phyloP scores from a whole-genome alignment of 2,329 filamentous ascomycete species.

The Ophiostoma australiae region DNA sequence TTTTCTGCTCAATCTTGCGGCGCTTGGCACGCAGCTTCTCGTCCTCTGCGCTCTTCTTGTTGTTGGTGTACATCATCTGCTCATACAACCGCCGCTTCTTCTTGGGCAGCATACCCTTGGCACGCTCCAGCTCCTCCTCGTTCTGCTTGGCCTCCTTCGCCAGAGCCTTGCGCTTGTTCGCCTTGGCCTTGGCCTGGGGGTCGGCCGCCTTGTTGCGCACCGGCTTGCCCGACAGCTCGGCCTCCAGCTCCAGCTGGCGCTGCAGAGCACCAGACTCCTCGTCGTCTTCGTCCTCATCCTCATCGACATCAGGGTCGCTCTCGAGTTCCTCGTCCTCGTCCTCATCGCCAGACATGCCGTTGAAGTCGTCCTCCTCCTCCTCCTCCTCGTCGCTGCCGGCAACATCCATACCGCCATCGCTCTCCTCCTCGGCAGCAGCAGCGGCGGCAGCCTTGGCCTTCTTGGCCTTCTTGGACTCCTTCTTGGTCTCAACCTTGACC shows the following conservation, averaged over 20 bases:
- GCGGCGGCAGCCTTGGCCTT: slow-evolving; percentile 40
- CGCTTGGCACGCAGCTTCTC: slow-evolving; percentile 83
- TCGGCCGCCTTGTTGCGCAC: slow-evolving; percentile 44
- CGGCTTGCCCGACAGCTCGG: slow-evolving; percentile 71
- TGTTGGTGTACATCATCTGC: slow-evolving; percentile 95
- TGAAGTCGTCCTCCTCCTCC: slow-evolving; percentile 42
- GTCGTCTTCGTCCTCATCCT: slow-evolving; percentile 51
- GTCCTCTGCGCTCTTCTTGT: slow-evolving; percentile 85
- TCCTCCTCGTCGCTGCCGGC: slow-evolving; percentile 45
- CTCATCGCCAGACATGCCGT: slow-evolving; percentile 31
- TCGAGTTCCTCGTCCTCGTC: slow-evolving; percentile 38
- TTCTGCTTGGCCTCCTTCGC: slow-evolving; percentile 68
- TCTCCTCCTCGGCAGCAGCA: slow-evolving; percentile 33
- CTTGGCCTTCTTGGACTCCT: slow-evolving; percentile 35
- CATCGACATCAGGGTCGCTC: slow-evolving; percentile 37
- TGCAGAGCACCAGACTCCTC: slow-evolving; percentile 58
- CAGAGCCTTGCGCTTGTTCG: slow-evolving; percentile 64
- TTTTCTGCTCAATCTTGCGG: slow-evolving; percentile 75
- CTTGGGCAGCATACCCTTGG: slow-evolving; percentile 97
- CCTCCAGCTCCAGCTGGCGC: slow-evolving; percentile 86
- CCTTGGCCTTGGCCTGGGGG: slow-evolving; percentile 59
- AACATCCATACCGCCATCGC: slow-evolving; percentile 43
- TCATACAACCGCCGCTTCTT: slow-evolving; percentile 97
- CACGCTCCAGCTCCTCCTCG: slow-evolving; percentile 81
- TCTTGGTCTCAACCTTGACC: slow-evolving; percentile 25